Evolutionary conservation across 495 filamentous ascomycete species (phyloP).

Genomic region (Tirmania nivea): DNA sequence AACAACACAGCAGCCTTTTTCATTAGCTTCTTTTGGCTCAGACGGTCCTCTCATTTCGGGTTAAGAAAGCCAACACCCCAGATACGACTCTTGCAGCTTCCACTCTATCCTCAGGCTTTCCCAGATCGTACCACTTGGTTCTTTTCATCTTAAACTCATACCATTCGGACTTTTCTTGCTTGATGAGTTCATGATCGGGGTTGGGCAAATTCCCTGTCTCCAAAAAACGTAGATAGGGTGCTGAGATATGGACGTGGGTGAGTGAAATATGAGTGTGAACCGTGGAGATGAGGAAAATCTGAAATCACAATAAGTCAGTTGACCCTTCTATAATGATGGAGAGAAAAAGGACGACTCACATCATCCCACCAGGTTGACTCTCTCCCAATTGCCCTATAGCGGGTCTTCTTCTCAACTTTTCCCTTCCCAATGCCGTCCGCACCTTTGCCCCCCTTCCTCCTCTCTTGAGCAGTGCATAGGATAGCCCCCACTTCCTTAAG

Average conservation of each 20-base stretch:
- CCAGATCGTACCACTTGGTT: slow-evolving; percentile 14
- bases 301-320: neutral
- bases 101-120: slow-evolving; percentile 13
- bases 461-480: slow-evolving; percentile 14
- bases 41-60: slow-evolving; percentile 6
- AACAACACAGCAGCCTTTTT: no score
- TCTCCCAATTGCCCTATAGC: slow-evolving; percentile 12
- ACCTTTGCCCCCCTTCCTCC: slow-evolving; percentile 13
- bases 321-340: neutral
- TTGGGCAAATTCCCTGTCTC: slow-evolving; percentile 16
- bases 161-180: slow-evolving; percentile 10
- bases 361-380: slow-evolving; percentile 15
- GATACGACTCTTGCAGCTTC: slow-evolving; percentile 12
- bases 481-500: slow-evolving; percentile 14
- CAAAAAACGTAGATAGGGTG: slow-evolving; percentile 15
- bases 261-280: slow-evolving; percentile 18
- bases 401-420: slow-evolving; percentile 13
- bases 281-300: slow-evolving; percentile 16
- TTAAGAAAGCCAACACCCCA: slow-evolving; percentile 11
- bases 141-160: slow-evolving; percentile 13
- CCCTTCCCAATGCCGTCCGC: slow-evolving; percentile 4
- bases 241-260: slow-evolving; percentile 9
- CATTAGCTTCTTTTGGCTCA: no score
- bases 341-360: slow-evolving; percentile 2
- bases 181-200: slow-evolving; percentile 10